Conservation (phyloP, 768 basidiomycete genomes). For the Ramaria rubella region DNA sequence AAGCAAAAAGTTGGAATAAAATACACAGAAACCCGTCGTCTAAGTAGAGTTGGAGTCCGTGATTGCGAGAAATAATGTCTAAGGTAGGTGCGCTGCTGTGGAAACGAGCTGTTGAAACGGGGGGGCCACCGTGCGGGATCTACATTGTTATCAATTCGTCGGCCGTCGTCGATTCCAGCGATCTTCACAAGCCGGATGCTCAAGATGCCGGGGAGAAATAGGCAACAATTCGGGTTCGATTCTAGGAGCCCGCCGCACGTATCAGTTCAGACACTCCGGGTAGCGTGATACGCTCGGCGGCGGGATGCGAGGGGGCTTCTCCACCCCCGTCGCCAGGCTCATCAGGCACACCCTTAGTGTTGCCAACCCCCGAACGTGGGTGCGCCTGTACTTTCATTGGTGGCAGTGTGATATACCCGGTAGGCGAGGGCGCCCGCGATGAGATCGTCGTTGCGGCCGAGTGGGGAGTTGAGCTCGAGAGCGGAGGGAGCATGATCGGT, state of each 20-base stretch:
- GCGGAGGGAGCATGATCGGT: slow-evolving; percentile 65
- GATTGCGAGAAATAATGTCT: too few relatives aligned
- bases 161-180: too few relatives aligned
- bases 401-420: slow-evolving; percentile 8
- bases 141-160: too few relatives aligned
- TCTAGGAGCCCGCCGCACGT: slow-evolving; percentile 2
- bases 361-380: too few relatives aligned
- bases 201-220: too few relatives aligned
- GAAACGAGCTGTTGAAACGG: too few relatives aligned
- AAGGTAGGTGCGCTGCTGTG: too few relatives aligned
- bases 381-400: slow-evolving; percentile 4
- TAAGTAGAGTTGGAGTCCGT: too few relatives aligned
- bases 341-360: background rate
- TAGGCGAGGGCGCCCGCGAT: slow-evolving; percentile 7
- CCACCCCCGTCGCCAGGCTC: background rate
- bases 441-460: slow-evolving; percentile 1
- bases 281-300: slow-evolving; percentile 7
- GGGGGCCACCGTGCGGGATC: too few relatives aligned
- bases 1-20: too few relatives aligned
- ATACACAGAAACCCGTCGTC: too few relatives aligned
- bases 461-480: slow-evolving; percentile 33
- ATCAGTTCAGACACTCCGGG: slow-evolving; percentile 7
- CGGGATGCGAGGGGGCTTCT: background rate
- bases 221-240: background rate
- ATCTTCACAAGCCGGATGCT: too few relatives aligned